phyloP scores from a whole-genome alignment of 768 basidiomycete genomes.

The Auricularia cornea region DNA sequence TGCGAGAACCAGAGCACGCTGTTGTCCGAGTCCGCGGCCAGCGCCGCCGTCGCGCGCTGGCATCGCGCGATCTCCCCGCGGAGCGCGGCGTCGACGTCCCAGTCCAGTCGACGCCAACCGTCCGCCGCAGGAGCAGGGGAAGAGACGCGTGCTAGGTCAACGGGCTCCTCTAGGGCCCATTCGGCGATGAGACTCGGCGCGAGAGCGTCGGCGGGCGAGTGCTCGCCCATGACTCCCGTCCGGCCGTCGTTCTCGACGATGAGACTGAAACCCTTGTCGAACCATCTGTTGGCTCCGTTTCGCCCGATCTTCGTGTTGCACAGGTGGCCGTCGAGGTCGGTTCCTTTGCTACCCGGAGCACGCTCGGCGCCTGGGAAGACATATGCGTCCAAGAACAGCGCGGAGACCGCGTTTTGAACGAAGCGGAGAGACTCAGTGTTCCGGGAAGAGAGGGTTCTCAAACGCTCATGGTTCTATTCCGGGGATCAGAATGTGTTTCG shows the following conservation, averaged over 20 bases:
- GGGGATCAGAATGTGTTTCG: neutral
- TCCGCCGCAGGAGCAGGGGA: constrained; percentile 5
- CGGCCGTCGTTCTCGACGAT: constrained; percentile 79
- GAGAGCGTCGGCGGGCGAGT: constrained; percentile 83
- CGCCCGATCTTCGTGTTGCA: constrained; percentile 60
- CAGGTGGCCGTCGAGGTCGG: constrained; percentile 62
- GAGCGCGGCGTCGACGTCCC: constrained; percentile 59
- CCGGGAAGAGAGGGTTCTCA: constrained; percentile 54
- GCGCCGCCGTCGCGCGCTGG: constrained; percentile 43
- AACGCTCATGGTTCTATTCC: constrained; percentile 58
- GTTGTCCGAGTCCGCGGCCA: constrained; percentile 75
- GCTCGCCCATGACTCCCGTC: constrained; percentile 84
- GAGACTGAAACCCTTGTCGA: constrained; percentile 78
- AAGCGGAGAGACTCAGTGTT: constrained; percentile 55
- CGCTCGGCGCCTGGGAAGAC: constrained; percentile 11
- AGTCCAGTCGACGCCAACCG: constrained; percentile 64
- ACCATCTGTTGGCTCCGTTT: constrained; percentile 74
- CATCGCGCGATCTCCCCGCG: constrained; percentile 38
- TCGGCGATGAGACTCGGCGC: constrained; percentile 83
- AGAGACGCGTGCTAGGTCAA: constrained; percentile 38
- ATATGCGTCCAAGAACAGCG: constrained; percentile 72
- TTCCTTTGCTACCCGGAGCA: constrained; percentile 12
- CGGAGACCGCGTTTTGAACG: constrained; percentile 70
- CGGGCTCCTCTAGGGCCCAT: constrained; percentile 63
- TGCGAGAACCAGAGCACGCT: constrained; percentile 74